Evolutionary conservation across 2,329 filamentous ascomycete species (phyloP).

Genomic region (Trichoderma endophyticum): DNA sequence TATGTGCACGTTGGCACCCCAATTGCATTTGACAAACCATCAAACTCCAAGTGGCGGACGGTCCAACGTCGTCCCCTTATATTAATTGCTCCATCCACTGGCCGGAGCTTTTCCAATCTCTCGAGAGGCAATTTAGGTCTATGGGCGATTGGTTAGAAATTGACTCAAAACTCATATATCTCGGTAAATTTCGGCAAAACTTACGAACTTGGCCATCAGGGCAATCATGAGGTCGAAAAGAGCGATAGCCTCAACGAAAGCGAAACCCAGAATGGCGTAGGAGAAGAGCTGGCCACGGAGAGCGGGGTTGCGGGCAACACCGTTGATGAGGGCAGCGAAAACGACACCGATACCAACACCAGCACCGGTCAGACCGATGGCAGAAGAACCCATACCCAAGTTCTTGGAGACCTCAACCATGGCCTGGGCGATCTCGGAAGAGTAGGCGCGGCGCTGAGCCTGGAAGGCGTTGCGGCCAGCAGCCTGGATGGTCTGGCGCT

Average conservation of each 20-base stretch:
- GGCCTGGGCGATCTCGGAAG: conserved; percentile 82
- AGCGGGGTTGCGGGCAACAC: conserved; percentile 90
- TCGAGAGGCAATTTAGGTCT: conserved; percentile 39
- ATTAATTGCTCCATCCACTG: conserved; percentile 36
- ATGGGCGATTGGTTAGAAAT: not conserved
- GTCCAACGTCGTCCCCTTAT: conserved; percentile 29
- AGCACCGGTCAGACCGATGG: conserved; percentile 88
- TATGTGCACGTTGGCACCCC: conserved; percentile 33
- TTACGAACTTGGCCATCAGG: conserved; percentile 88
- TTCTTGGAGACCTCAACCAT: conserved; percentile 90
- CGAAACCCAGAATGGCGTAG: conserved; percentile 93
- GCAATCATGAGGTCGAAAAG: conserved; percentile 88
- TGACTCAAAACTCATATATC: not conserved
- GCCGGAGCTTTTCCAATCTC: conserved; percentile 35
- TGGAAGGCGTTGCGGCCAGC: conserved; percentile 64
- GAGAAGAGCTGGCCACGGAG: conserved; percentile 95
- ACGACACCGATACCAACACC: conserved; percentile 96
- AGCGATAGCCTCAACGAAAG: conserved; percentile 90
- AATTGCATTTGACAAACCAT: conserved; percentile 28
- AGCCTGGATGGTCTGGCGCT: conserved; percentile 70
- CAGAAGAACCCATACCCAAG: conserved; percentile 83
- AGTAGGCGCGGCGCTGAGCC: conserved; percentile 71
- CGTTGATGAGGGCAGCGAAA: conserved; percentile 84
- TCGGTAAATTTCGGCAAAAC: conserved; percentile 34
- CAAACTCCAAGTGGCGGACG: conserved; percentile 28